Conservation (phyloP, 2,329 filamentous ascomycete species). For the Simplicillium sp. region DNA sequence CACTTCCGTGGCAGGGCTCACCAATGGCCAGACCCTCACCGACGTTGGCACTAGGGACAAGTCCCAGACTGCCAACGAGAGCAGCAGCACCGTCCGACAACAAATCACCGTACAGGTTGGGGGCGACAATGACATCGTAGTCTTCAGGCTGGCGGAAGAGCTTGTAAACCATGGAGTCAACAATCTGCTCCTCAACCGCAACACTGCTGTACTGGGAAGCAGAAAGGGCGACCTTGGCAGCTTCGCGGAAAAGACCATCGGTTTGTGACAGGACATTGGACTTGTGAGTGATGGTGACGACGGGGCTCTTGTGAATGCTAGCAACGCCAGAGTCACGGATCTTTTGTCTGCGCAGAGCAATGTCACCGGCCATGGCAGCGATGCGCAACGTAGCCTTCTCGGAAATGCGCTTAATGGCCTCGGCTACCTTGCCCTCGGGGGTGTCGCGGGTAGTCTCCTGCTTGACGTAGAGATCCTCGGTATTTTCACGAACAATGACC, state of each 20-base stretch:
- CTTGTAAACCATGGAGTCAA: slow-evolving; percentile 99
- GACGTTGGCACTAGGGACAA: slow-evolving; percentile 93
- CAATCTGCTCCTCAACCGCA: slow-evolving; percentile 88
- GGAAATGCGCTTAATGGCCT: slow-evolving; percentile 96
- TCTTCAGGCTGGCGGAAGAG: slow-evolving; percentile 90
- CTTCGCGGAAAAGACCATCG: slow-evolving; percentile 86
- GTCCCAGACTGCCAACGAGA: slow-evolving; percentile 80
- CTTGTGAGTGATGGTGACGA: slow-evolving; percentile 97
- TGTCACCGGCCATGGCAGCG: slow-evolving; percentile 87
- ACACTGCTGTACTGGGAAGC: slow-evolving; percentile 53
- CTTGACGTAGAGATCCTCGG: slow-evolving; percentile 96
- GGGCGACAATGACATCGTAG: slow-evolving; percentile 97
- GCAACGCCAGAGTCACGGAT: slow-evolving; percentile 52
- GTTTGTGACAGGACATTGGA: slow-evolving; percentile 95
- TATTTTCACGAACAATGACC: slow-evolving; percentile 98
- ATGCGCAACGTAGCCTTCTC: slow-evolving; percentile 79
- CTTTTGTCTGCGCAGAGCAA: slow-evolving; percentile 77
- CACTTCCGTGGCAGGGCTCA: slow-evolving; percentile 94
- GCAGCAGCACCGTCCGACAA: slow-evolving; percentile 92
- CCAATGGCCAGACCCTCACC: slow-evolving; percentile 92
- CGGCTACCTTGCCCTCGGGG: slow-evolving; percentile 74
- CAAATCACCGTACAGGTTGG: slow-evolving; percentile 96
- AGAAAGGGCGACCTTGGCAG: slow-evolving; percentile 64
- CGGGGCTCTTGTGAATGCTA: slow-evolving; percentile 56
- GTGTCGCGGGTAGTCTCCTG: slow-evolving; percentile 79